Percentiles rank a stretch among this genome's conserved stretches.
Evolutionary conservation across 2,329 filamentous ascomycete species (phyloP).

Genomic region (Pestalotiopsis sp.): DNA sequence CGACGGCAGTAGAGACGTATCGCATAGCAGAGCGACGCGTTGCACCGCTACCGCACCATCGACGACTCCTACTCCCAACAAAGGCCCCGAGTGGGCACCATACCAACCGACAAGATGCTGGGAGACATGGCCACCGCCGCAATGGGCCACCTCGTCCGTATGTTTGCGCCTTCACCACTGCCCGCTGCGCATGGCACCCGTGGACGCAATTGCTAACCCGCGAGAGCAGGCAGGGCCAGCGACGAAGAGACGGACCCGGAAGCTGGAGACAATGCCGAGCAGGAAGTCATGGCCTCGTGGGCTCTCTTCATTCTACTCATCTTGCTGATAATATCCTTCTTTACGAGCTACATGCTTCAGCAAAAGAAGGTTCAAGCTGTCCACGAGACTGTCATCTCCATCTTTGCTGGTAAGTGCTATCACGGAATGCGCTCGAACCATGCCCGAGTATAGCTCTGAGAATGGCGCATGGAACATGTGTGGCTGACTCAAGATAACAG

Average conservation of each 20-base stretch:
- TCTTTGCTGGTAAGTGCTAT: conserved; percentile 75
- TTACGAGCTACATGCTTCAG: conserved; percentile 95
- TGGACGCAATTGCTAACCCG: conserved; percentile 19
- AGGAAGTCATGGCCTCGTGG: conserved; percentile 96
- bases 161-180: conserved; percentile 16
- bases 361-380: conserved; percentile 96
- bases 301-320: conserved; percentile 95
- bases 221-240: conserved; percentile 41
- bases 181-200: not conserved
- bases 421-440: conserved; percentile 8
- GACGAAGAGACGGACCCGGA: conserved; percentile 51
- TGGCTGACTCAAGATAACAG: conserved; percentile 43
- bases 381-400: conserved; percentile 97
- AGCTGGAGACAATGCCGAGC: conserved; percentile 76
- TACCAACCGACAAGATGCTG: conserved; percentile 34
- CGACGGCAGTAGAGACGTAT: not conserved
- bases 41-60: too few relatives aligned
- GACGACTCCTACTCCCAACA: not conserved
- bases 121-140: conserved; percentile 37
- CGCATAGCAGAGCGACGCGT: not conserved
- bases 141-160: conserved; percentile 41
- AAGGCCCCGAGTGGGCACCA: conserved; percentile 4
- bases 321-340: conserved; percentile 90
- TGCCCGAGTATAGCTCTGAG: conserved; percentile 10
- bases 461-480: not conserved